A percentile compares a stretch with the other conserved stretches of the same genome.
Conservation (phyloP, 306 rosid genomes). For the Calophaca sinica region DNA sequence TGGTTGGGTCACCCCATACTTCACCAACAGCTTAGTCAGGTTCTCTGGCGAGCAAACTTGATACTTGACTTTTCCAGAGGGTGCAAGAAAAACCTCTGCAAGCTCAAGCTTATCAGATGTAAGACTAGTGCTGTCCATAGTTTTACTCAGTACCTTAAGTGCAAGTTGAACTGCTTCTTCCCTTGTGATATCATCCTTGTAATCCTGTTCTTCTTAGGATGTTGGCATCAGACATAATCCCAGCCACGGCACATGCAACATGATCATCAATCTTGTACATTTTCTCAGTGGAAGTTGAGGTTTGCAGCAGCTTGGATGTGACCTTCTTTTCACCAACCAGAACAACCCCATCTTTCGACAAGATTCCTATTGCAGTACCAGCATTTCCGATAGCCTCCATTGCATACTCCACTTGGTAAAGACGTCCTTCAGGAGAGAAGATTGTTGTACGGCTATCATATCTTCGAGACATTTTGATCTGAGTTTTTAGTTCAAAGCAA, state of each 20-base stretch:
- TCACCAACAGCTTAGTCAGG: slow-evolving; percentile 59
- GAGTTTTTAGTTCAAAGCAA: slow-evolving; percentile 29
- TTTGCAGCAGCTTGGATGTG: slow-evolving; percentile 63
- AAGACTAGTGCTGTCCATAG: slow-evolving; percentile 64
- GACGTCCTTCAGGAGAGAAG: slow-evolving; percentile 62
- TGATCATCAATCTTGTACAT: slow-evolving; percentile 67
- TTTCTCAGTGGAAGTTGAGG: slow-evolving; percentile 62
- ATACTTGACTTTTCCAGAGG: slow-evolving; percentile 58
- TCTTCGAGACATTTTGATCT: slow-evolving; percentile 59
- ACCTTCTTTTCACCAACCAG: slow-evolving; percentile 63
- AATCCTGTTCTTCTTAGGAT: slow-evolving; percentile 65
- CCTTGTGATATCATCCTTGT: slow-evolving; percentile 62
- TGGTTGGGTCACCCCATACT: slow-evolving; percentile 60
- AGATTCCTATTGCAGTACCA: slow-evolving; percentile 63
- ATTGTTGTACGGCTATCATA: slow-evolving; percentile 67
- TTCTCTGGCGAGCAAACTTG: slow-evolving; percentile 58
- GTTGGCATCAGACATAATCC: slow-evolving; percentile 65
- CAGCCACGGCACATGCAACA: slow-evolving; percentile 64
- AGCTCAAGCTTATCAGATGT: slow-evolving; percentile 64
- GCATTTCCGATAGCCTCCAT: slow-evolving; percentile 67
- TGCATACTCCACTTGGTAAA: slow-evolving; percentile 65
- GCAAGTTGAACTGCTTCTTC: slow-evolving; percentile 67
- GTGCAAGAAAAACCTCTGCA: slow-evolving; percentile 60
- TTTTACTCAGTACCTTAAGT: slow-evolving; percentile 57
- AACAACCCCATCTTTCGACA: slow-evolving; percentile 62